phyloP scores from a whole-genome alignment of 2,329 filamentous ascomycete genomes.

The Sclerotinia trifoliorum region DNA sequence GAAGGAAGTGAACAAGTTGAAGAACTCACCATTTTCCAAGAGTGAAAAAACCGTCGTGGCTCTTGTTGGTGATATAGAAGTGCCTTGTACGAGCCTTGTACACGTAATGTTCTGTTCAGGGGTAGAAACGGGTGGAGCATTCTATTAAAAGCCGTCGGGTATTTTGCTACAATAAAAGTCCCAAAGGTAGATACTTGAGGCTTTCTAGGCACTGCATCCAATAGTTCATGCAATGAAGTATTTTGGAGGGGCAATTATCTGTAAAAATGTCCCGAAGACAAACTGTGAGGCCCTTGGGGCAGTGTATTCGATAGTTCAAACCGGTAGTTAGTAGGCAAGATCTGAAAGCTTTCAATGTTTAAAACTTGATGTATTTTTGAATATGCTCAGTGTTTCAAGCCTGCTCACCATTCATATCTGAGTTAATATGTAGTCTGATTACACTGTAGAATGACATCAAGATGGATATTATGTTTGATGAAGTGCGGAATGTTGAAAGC shows the following conservation, averaged over 20 bases:
- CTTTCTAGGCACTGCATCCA: background rate
- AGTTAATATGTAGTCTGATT: background rate
- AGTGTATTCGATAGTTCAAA: background rate
- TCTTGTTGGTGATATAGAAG: background rate
- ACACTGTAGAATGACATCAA: background rate
- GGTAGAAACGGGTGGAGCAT: too few species aligned
- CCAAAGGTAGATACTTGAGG: background rate
- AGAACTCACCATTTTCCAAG: background rate
- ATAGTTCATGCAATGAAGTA: too few species aligned
- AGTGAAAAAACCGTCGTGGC: background rate
- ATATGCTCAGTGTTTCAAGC: background rate
- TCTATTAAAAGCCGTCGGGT: too few species aligned
- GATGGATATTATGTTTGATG: background rate
- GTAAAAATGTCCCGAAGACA: background rate
- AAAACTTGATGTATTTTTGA: too few species aligned
- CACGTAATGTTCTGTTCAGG: too few species aligned
- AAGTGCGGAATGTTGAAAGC: background rate
- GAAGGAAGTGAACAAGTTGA: background rate
- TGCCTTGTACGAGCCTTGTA: background rate
- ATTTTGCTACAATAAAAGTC: background rate
- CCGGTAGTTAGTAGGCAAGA: too few species aligned
- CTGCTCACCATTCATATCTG: background rate
- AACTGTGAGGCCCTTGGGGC: background rate
- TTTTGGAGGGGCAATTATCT: background rate
- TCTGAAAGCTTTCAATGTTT: too few species aligned